Evolutionary conservation across 768 basidiomycete genomes (phyloP).

Genomic region (Leucogyrophana mollusca): DNA sequence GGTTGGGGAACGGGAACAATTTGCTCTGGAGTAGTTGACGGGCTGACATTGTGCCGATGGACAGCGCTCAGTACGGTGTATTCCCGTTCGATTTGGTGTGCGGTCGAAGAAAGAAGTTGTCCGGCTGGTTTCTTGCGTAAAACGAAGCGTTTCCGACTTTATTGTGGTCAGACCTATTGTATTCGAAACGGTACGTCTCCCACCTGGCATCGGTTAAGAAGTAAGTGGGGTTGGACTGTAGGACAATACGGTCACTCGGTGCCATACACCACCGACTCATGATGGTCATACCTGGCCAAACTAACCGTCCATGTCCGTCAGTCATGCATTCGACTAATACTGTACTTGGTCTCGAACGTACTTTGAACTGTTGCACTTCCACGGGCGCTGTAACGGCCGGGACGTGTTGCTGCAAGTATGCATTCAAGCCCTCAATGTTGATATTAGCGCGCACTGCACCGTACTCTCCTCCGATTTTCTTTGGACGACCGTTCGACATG

Average conservation of each 20-base stretch:
- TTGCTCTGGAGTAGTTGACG: slow-evolving; percentile 45
- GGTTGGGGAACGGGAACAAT: slow-evolving; percentile 85
- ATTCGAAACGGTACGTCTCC: slow-evolving; percentile 18
- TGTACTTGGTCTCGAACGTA: slow-evolving; percentile 31
- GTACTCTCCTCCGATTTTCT: slow-evolving; percentile 71
- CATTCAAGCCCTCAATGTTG: slow-evolving; percentile 60
- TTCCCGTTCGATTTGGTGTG: slow-evolving; percentile 95
- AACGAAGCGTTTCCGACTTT: slow-evolving; percentile 66
- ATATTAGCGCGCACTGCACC: slow-evolving; percentile 72
- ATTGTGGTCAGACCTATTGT: slow-evolving; percentile 3
- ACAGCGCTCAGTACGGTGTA: slow-evolving; percentile 78
- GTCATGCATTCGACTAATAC: neutral
- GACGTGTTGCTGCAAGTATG: slow-evolving; percentile 60
- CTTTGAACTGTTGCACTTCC: slow-evolving; percentile 90
- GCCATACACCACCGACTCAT: neutral
- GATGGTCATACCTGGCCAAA: slow-evolving; percentile 74
- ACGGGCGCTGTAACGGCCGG: slow-evolving; percentile 61
- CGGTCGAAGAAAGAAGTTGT: slow-evolving; percentile 81
- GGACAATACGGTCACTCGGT: slow-evolving; percentile 2
- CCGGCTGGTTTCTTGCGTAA: slow-evolving; percentile 93
- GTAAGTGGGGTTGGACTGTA: slow-evolving; percentile 94
- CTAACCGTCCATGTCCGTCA: slow-evolving; percentile 34
- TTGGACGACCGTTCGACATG: slow-evolving; percentile 25
- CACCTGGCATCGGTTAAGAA: slow-evolving; percentile 80
- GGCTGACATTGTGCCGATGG: slow-evolving; percentile 63